Evolutionary conservation across 257 asterid species (phyloP), one percentile per base, ranked within the genome.

Genomic region (Salvia miltiorrhiza): DNA sequence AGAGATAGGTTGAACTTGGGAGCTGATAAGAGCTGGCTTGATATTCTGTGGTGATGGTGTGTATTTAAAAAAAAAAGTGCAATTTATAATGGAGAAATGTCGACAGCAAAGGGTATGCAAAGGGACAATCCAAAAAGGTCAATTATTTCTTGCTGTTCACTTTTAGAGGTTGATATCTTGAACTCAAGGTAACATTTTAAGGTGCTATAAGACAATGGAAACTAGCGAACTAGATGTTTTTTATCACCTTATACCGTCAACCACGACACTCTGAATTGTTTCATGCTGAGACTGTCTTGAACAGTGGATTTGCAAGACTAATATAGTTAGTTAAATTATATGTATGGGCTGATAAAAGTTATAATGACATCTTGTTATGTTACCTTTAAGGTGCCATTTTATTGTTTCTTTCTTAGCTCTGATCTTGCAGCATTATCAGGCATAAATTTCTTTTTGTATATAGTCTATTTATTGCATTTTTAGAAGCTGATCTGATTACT

Each of bases 401-500:
- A 8, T 12, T 47, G 44, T 58, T 37, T 40, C 49, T 67, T 63
- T 67, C 71, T 62, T 50, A 32, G 35, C 28, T 59, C 41, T 69
- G 72, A 35, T 24, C 47, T 44, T 39, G 57, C 41, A 30, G 63
- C 47, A 40, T 17, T 33, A 44, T 39, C 56, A 57, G 67, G 47
- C 79, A 23, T 23, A n/a, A n/a, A 9, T 26, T 5, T 47, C 47
- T 53, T 61, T 14, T 4, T 48, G 13, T 66, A 37, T 73, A 71
- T 24, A 55, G 35, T 56, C 55, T 60, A 41, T 67, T 21, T 44
- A 30, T 57, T 40, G 0, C 9, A 13, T 16, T 50, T 41, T 52
- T 32, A 58, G 49, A 72, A 60, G 67, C 17, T 39, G 50, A 78
- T 33, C 67, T 76, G 76, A 69, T 67, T 53, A 52, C 69, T 75